Evolutionary conservation across 345 rosid species (phyloP).

Genomic region (Iberis pinnata): DNA sequence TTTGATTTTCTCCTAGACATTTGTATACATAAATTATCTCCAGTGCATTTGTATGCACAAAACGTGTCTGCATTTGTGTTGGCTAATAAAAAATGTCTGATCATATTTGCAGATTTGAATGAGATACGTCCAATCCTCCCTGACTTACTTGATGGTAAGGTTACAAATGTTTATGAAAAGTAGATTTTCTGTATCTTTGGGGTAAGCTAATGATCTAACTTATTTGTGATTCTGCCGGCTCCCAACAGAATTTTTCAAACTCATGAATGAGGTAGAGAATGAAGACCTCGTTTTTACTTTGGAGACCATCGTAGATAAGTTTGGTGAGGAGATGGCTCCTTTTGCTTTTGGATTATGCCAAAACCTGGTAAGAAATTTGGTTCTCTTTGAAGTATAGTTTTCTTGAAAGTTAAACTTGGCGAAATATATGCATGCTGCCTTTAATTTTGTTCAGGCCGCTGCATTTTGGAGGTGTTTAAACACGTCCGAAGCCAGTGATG

Average conservation of each 20-base stretch:
- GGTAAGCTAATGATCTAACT: constrained; percentile 7
- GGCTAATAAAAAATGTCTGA: constrained; percentile 2
- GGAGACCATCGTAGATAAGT: constrained; percentile 90
- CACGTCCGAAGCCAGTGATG: constrained; percentile 80
- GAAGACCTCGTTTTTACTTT: constrained; percentile 88
- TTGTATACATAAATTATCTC: constrained; percentile 8
- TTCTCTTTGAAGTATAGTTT: constrained; percentile 4
- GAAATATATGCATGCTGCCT: background rate
- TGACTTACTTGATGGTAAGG: constrained; percentile 83
- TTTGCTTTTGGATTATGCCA: constrained; percentile 90
- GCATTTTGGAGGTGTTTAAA: constrained; percentile 96
- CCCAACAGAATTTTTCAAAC: constrained; percentile 73
- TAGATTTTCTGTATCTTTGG: constrained; percentile 2
- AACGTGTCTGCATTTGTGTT: constrained; percentile 1
- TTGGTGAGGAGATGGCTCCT: constrained; percentile 98
- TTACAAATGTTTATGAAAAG: constrained; percentile 16
- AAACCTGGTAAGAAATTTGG: constrained; percentile 59
- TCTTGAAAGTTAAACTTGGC: constrained; percentile 3
- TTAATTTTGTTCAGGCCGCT: constrained; percentile 51
- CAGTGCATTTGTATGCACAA: constrained; percentile 1
- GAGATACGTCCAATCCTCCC: constrained; percentile 93
- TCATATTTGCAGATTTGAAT: constrained; percentile 57
- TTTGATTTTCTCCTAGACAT: constrained; percentile 9
- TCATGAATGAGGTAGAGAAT: constrained; percentile 95
- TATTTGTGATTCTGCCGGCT: constrained; percentile 9